Evolutionary conservation across 2,329 filamentous ascomycete species (phyloP).

Genomic region (Talaromyces amestolkiae): DNA sequence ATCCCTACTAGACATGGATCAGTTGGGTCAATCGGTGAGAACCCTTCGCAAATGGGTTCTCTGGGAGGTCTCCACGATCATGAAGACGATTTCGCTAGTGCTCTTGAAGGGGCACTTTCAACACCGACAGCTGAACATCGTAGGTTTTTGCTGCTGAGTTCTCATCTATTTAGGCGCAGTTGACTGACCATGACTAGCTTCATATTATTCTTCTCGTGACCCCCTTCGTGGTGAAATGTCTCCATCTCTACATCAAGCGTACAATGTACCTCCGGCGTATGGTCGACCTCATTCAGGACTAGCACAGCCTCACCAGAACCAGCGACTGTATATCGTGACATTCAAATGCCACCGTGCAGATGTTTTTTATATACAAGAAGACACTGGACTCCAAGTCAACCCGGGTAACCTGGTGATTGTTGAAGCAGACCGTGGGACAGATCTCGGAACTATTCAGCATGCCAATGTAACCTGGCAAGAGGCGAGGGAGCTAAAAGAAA

Average conservation of each 20-base stretch:
- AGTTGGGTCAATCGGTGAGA: conserved; percentile 39
- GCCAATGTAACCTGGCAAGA: conserved; percentile 84
- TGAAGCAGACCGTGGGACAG: conserved; percentile 92
- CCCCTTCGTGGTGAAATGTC: conserved; percentile 36
- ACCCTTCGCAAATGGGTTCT: conserved; percentile 25
- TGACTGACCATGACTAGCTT: conserved; percentile 29
- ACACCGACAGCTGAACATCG: conserved; percentile 41
- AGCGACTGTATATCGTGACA: conserved; percentile 71
- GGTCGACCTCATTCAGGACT: conserved; percentile 38
- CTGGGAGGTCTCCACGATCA: conserved; percentile 32
- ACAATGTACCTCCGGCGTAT: conserved; percentile 38
- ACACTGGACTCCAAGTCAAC: conserved; percentile 86
- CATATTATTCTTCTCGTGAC: conserved; percentile 44
- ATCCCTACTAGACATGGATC: conserved; percentile 49
- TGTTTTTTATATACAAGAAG: conserved; percentile 95
- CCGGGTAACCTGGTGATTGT: conserved; percentile 94
- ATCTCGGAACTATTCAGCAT: conserved; percentile 86
- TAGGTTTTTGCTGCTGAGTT: conserved; percentile 33
- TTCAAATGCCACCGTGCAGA: conserved; percentile 97
- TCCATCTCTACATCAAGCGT: conserved; percentile 40
- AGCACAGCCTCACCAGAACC: conserved; percentile 40
- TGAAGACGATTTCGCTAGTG: conserved; percentile 38
- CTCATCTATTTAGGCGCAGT: neutral
- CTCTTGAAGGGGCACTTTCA: conserved; percentile 36
- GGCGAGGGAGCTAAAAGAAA: conserved; percentile 84